Conservation (phyloP, 768 basidiomycete genomes). For the Lactarius sp. region DNA sequence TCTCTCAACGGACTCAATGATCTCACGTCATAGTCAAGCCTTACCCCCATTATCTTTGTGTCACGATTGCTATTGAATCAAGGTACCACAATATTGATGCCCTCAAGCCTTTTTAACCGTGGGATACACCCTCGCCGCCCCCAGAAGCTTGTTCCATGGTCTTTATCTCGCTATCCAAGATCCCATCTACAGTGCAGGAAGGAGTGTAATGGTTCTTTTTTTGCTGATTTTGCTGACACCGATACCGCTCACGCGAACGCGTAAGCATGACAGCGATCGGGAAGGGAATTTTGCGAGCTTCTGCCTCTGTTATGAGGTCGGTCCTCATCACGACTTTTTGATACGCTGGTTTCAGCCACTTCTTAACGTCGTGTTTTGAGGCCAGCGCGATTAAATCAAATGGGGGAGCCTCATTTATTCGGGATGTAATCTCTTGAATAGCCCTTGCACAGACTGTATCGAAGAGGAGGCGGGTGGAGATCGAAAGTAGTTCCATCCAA, state of each 20-base stretch:
- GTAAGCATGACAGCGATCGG: conserved; percentile 11
- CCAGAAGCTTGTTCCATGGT: background rate
- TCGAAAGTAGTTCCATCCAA: conserved; percentile 24
- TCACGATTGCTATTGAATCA: background rate
- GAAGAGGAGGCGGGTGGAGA: conserved; percentile 22
- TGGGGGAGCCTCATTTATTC: conserved; percentile 9
- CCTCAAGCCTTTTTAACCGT: background rate
- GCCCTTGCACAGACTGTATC: conserved; percentile 18
- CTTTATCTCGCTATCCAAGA: background rate
- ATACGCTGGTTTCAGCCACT: conserved; percentile 27
- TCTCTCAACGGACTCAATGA: no score
- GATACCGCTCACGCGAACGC: conserved; percentile 12
- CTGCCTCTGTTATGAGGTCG: conserved; percentile 3
- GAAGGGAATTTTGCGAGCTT: conserved; percentile 6
- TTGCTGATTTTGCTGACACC: background rate
- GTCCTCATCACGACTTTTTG: conserved; percentile 3
- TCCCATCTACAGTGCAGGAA: background rate
- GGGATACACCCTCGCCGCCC: background rate
- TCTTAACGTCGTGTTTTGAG: conserved; percentile 19
- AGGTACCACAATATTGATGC: background rate
- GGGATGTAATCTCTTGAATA: conserved; percentile 19
- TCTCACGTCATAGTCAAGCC: no score
- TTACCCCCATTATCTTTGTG: background rate
- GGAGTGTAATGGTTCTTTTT: background rate
- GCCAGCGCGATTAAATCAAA: conserved; percentile 25